phyloP scores from a whole-genome alignment of 2,329 filamentous ascomycete species.

The Dothistroma pini region DNA sequence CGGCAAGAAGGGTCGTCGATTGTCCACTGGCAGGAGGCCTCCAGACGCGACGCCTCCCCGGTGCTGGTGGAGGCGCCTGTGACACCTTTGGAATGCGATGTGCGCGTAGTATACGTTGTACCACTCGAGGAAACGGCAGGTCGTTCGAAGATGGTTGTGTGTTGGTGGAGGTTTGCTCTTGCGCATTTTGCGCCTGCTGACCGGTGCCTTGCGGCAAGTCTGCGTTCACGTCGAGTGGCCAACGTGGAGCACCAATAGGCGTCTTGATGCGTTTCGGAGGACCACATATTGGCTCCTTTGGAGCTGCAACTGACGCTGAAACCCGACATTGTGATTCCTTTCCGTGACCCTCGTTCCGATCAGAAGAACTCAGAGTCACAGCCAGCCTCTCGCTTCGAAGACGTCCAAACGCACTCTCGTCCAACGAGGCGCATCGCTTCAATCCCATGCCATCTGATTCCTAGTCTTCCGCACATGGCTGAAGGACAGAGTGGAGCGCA shows the following conservation, averaged over 20 bases:
- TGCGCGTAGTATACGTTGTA: neutral
- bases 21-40: conserved; percentile 34
- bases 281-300: conserved; percentile 21
- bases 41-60: conserved; percentile 19
- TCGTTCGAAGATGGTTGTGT: neutral
- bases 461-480: neutral
- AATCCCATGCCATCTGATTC: neutral
- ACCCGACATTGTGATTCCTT: neutral
- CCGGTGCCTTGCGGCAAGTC: neutral
- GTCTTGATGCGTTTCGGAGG: conserved; percentile 27
- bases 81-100: neutral
- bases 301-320: neutral
- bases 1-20: conserved; percentile 19
- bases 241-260: conserved; percentile 30
- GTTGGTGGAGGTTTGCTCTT: neutral
- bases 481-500: conserved; percentile 17
- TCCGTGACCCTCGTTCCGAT: neutral
- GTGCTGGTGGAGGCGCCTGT: neutral
- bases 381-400: conserved; percentile 4
- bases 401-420: conserved; percentile 19
- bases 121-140: neutral
- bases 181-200: neutral
- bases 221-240: conserved; percentile 21
- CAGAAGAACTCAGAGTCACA: neutral
- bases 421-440: conserved; percentile 23